A percentile compares a stretch with the other conserved stretches of the same genome.
phyloP scores from a whole-genome alignment of 2,329 filamentous ascomycete species.

The Colletotrichum kahawae region DNA sequence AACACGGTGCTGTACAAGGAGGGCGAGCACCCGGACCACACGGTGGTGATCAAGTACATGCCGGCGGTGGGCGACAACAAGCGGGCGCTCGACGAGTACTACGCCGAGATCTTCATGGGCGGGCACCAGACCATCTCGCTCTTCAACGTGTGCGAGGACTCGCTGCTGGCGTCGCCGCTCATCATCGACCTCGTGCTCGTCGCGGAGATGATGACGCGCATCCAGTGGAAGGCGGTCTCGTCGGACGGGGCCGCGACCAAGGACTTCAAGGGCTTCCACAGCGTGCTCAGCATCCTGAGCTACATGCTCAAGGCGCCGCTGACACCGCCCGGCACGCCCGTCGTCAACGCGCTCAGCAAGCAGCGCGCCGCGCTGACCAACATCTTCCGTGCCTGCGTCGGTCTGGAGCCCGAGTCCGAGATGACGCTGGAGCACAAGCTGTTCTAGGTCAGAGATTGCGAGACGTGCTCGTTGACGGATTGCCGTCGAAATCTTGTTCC shows the following conservation, averaged over 20 bases:
- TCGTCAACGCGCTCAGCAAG: constrained; percentile 94
- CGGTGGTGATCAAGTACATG: constrained; percentile 99
- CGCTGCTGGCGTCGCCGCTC: constrained; percentile 89
- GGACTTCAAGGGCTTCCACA: constrained; percentile 94
- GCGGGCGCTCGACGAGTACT: constrained; percentile 98
- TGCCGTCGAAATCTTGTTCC: background rate
- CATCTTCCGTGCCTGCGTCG: constrained; percentile 98
- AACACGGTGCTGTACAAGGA: constrained; percentile 89
- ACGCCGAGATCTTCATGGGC: constrained; percentile 98
- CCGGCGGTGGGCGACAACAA: constrained; percentile 98
- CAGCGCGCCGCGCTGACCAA: constrained; percentile 94
- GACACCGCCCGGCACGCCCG: constrained; percentile 92
- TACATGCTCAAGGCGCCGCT: constrained; percentile 99
- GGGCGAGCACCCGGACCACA: constrained; percentile 96
- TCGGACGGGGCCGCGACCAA: constrained; percentile 56
- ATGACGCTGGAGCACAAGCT: constrained; percentile 99
- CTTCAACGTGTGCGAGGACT: constrained; percentile 99
- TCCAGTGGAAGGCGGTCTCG: constrained; percentile 80
- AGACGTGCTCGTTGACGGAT: background rate
- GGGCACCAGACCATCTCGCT: constrained; percentile 97
- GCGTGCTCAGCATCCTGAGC: constrained; percentile 93
- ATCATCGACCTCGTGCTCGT: constrained; percentile 96
- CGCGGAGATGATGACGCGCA: constrained; percentile 97
- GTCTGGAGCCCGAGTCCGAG: constrained; percentile 95
- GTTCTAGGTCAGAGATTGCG: constrained; percentile 57